A percentile compares a stretch with the other conserved stretches of the same genome.
Conservation (phyloP, 1,139 yeast species). For the Blastobotrys serpentis region DNA sequence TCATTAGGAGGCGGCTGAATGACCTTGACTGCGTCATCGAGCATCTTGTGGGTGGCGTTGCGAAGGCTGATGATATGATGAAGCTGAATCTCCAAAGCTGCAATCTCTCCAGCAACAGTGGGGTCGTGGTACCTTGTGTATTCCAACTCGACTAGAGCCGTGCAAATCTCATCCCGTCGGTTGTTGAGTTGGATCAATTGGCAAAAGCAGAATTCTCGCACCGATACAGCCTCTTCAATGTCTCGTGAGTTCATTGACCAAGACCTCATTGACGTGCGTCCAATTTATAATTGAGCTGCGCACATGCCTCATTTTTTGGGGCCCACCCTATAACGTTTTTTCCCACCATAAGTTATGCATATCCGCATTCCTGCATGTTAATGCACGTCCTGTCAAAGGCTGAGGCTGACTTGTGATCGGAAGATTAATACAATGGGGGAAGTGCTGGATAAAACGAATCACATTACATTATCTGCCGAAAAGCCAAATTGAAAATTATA, state of each 20-base stretch:
- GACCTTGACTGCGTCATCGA: neutral
- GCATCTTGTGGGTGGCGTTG: neutral
- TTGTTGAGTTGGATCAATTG: neutral
- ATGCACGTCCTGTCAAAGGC: no score
- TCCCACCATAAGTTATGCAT: no score
- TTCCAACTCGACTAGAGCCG: neutral
- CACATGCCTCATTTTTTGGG: neutral
- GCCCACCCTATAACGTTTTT: no score
- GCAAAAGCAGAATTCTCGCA: slow-evolving; percentile 3
- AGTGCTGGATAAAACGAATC: no score
- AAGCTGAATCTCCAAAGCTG: neutral
- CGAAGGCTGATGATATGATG: neutral
- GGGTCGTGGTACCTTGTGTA: neutral
- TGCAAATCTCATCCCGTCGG: neutral
- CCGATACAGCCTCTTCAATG: neutral
- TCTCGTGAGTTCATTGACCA: neutral
- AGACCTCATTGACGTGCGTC: no score
- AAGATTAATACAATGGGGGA: no score
- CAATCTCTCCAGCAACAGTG: neutral
- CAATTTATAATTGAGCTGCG: no score
- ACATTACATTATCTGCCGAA: no score
- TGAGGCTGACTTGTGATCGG: no score
- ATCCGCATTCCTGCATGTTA: no score
- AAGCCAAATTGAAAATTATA: no score
- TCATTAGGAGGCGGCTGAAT: neutral